These are phyloP conservation scores for Mucor mucedo DNA, from an alignment of 371 early-diverging fungal genomes.

Conservation along the genomic window DNA sequence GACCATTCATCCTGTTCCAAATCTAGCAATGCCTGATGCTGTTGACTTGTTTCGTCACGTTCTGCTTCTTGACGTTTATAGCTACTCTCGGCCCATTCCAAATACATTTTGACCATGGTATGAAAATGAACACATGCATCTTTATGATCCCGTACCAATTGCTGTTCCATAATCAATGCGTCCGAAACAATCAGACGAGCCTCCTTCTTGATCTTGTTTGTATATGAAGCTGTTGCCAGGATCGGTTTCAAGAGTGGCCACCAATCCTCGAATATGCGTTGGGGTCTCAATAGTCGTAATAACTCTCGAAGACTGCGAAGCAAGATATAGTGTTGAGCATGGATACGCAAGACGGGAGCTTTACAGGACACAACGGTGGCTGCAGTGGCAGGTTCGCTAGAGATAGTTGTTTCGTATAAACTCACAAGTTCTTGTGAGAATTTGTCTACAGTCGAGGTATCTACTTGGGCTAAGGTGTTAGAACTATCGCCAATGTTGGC, in stretches of 20 bases:
- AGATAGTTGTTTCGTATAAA: slow-evolving; percentile 28
- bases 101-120: slow-evolving; percentile 39
- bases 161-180: slow-evolving; percentile 40
- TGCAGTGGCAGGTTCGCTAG: slow-evolving; percentile 7
- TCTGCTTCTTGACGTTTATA: slow-evolving; percentile 32
- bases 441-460: slow-evolving; percentile 39
- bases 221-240: slow-evolving; percentile 36
- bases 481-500: slow-evolving; percentile 18
- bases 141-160: slow-evolving; percentile 12
- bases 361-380: slow-evolving; percentile 33
- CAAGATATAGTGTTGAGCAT: slow-evolving; percentile 45
- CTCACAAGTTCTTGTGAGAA: slow-evolving; percentile 41
- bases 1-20: slow-evolving; percentile 56
- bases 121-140: slow-evolving; percentile 25
- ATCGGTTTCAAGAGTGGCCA: slow-evolving; percentile 38
- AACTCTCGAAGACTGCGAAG: slow-evolving; percentile 42
- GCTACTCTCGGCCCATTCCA: slow-evolving; percentile 38
- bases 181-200: slow-evolving; percentile 40
- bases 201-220: slow-evolving; percentile 42
- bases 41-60: slow-evolving; percentile 25
- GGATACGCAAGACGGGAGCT: slow-evolving; percentile 27
- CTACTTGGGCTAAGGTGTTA: slow-evolving; percentile 16
- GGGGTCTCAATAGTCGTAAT: slow-evolving; percentile 39
- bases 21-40: slow-evolving; percentile 44
- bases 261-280: slow-evolving; percentile 45